A percentile compares a stretch with the other conserved stretches of the same genome.
Evolutionary conservation across 2,329 filamentous ascomycete species (phyloP).

Genomic region (Aureobasidium sp.): DNA sequence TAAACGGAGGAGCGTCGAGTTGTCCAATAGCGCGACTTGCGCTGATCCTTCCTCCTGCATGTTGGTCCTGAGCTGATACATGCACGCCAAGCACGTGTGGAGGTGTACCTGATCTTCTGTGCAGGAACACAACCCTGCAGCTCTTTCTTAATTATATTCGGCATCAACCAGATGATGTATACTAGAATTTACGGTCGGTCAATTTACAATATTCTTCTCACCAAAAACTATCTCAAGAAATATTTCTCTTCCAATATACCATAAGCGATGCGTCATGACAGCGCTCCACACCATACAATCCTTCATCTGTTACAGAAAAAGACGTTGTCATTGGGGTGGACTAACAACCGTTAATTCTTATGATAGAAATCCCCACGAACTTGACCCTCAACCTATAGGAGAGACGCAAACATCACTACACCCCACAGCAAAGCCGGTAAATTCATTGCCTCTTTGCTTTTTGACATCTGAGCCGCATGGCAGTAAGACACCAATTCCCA

Average conservation of each 20-base stretch:
- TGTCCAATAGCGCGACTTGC: constrained; percentile 2
- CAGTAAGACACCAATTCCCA: not conserved
- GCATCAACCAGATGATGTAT: not conserved
- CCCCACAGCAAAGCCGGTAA: not conserved
- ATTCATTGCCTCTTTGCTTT: constrained; percentile 7
- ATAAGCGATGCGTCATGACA: not conserved
- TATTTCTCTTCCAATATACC: not conserved
- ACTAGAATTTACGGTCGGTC: not conserved
- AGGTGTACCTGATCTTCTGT: not conserved
- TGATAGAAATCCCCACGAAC: constrained; percentile 1
- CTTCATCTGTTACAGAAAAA: not conserved
- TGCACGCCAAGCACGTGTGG: not conserved
- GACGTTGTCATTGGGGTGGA: not conserved
- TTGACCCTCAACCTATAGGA: not conserved
- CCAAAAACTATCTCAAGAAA: not conserved
- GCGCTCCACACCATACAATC: not conserved
- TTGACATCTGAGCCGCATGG: constrained; percentile 8
- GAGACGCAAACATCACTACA: not conserved
- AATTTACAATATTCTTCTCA: not conserved
- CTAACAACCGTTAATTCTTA: constrained; percentile 7
- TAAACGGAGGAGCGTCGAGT: not conserved
- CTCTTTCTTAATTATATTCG: not conserved
- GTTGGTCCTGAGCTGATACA: not conserved
- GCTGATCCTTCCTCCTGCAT: constrained; percentile 8
- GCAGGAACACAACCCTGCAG: not conserved